Base-by-base conservation (phyloP, 176 grass and related monocot genomes). In the Aegilops bicornis region DNA sequence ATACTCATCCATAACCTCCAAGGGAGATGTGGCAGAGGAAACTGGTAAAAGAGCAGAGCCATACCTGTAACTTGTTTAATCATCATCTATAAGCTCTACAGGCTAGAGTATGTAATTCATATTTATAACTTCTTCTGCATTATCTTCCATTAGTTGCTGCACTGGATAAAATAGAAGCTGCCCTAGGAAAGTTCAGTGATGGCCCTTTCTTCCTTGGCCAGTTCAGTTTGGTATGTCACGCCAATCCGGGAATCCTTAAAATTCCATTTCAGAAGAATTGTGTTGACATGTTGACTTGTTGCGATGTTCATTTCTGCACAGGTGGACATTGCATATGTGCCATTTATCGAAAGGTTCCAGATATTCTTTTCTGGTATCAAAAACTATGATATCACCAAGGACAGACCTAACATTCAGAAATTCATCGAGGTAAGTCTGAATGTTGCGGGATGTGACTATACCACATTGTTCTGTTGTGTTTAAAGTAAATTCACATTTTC, bases 261-360 rank as follows among this genome's bases (percentile, higher is more conserved):
- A 8, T 86, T 69, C 8, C 39, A 8, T 83, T 54, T 40, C 1
- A 70, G 50, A 72, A 82, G 8, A 39, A 24, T 71, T 71, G n/a
- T 20, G 8, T 71, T 83, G 24, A 19, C 8, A 43, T 64, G 30
- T 70, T 24, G 33, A 59, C 39, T 69, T 82, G 59, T 75, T 48
- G 31, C 20, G 30, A 58, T 73, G 40, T 29, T 80, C 20, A 85
- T 81, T 19, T 86, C 32, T 82, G 39, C 83, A 37, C 61, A 98
- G 96, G 92, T 94, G 79, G 96, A 98, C 63, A 85, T 92, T 86
- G 93, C 96, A 16, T 96, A 96, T 85, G 96, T 89, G n/a, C 88
- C 96, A 58, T 98, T 98, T 78, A 66, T 92, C 0, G 96, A 96
- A 80, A 91, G 88, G 73, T 90, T 81, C 80, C 88, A 90, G 82